Base-by-base conservation (phyloP, 2,329 filamentous ascomycete genomes). In the Hymenoscyphus repandus region DNA sequence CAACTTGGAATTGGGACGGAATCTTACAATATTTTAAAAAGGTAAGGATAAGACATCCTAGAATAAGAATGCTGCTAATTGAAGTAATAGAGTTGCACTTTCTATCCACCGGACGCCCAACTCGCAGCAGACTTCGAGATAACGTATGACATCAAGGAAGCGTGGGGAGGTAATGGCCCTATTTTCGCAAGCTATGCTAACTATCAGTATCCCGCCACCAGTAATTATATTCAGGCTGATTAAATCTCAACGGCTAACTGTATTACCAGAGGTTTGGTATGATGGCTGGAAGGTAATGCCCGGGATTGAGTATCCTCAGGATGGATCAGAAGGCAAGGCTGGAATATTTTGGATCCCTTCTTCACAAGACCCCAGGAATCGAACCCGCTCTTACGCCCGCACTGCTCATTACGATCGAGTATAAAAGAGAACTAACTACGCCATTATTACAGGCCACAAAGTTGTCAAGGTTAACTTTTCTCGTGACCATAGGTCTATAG, bases 111-210 rank as follows among this genome's bases (percentile, higher is more conserved):
- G 20, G 63, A 64, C 27, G 52, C 54, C 12, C 61, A 63, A 17
- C 41, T 68, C 6, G 66, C 63, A 10, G 43, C 58, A 36, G 62
- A 69, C 49, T 71, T 66, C 53, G 64, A 62, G 11, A 69, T 69
- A 44, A 58, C 64, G 11, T 66, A 66, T 27, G 64, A 70, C 50
- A 54, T 59, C 42, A 17, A 56, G 43, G 36, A 40, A n/a, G 64
- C 68, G 5, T 65, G 71, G 51, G 70, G 70, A 39, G 63, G 54
- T 20, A 46, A 49, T 22, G 70, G 70, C 1, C 69, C 69, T 3
- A 63, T 72, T 17, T 66, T 71, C 47, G 65, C 69, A 53, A 70
- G 67, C 52, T 72, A 67, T 59, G 67, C 70, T 2, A 60, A 61
- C 30, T 71, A 64, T 47, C 65, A 68, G 49, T 73, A 69, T 54